These are phyloP conservation scores for Beauveria varroae DNA, from an alignment of 2,329 filamentous ascomycete species.

Conservation along the genomic window DNA sequence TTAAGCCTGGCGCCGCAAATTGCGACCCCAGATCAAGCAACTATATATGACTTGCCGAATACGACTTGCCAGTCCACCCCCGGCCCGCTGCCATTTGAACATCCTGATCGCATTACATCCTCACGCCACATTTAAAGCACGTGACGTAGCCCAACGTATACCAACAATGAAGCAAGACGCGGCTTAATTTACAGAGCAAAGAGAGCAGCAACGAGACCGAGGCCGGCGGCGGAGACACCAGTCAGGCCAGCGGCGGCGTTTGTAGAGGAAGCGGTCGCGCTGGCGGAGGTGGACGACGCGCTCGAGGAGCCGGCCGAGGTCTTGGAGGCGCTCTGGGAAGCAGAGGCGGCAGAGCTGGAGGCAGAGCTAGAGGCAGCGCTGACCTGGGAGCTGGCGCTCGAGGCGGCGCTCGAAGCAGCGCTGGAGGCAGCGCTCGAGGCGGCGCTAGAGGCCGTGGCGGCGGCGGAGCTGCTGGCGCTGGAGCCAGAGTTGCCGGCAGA, in stretches of 20 bases:
- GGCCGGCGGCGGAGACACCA: background rate
- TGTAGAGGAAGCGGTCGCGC: background rate
- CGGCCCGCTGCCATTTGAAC: background rate
- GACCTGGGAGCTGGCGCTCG: background rate
- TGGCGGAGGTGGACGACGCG: background rate
- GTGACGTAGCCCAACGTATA: background rate
- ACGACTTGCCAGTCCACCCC: background rate
- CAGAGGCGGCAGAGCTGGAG: background rate
- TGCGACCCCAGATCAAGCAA: background rate
- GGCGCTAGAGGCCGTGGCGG: conserved; percentile 17
- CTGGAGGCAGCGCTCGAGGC: conserved; percentile 14
- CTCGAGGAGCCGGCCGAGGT: background rate
- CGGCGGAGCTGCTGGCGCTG: conserved; percentile 12
- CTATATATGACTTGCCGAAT: background rate
- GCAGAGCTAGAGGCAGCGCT: background rate
- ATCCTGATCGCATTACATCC: conserved; percentile 8
- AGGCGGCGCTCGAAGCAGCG: conserved; percentile 7
- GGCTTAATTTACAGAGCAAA: conserved; percentile 11
- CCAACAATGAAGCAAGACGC: background rate
- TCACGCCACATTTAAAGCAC: background rate
- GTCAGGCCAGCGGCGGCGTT: conserved; percentile 7
- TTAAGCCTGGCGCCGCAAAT: background rate
- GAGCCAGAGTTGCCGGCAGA: conserved; percentile 15
- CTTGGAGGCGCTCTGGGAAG: background rate
- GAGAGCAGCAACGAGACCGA: conserved; percentile 7